Evolutionary conservation across 352 stramenopile genomes (phyloP).

Genomic region (Globisporangium solare): DNA sequence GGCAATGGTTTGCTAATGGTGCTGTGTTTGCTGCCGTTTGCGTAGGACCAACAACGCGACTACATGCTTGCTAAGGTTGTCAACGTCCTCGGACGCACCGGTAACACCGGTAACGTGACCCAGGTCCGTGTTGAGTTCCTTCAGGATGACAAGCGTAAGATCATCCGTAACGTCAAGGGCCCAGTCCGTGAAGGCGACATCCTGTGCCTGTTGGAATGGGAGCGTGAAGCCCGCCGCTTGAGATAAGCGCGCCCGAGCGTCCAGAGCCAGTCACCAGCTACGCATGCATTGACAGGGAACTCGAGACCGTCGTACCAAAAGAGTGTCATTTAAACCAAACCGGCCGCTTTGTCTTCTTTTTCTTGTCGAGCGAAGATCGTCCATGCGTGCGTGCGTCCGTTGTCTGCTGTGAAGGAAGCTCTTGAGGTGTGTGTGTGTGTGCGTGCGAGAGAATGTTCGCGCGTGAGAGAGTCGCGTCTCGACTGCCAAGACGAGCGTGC

Average conservation of each 20-base stretch:
- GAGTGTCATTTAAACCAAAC: background rate
- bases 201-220: slow-evolving; percentile 98
- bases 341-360: background rate
- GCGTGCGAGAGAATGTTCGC: too few species aligned
- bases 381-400: too few species aligned
- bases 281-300: slow-evolving; percentile 4
- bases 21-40: background rate
- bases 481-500: too few species aligned
- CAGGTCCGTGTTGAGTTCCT: slow-evolving; percentile 99
- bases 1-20: slow-evolving; percentile 6
- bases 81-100: slow-evolving; percentile 98
- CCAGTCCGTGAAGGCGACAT: slow-evolving; percentile 98
- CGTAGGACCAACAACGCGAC: slow-evolving; percentile 70
- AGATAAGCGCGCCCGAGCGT: slow-evolving; percentile 79
- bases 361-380: too few species aligned
- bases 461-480: too few species aligned
- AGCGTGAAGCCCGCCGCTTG: slow-evolving; percentile 97
- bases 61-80: slow-evolving; percentile 99
- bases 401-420: too few species aligned
- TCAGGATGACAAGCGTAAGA: slow-evolving; percentile 97
- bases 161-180: slow-evolving; percentile 99
- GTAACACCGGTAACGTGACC: slow-evolving; percentile 99
- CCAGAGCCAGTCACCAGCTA: background rate
- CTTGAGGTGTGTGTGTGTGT: too few species aligned
- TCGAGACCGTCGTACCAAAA: background rate